Evolutionary conservation across 768 basidiomycete genomes (phyloP).

Genomic region (Nevesoporus exiguus): DNA sequence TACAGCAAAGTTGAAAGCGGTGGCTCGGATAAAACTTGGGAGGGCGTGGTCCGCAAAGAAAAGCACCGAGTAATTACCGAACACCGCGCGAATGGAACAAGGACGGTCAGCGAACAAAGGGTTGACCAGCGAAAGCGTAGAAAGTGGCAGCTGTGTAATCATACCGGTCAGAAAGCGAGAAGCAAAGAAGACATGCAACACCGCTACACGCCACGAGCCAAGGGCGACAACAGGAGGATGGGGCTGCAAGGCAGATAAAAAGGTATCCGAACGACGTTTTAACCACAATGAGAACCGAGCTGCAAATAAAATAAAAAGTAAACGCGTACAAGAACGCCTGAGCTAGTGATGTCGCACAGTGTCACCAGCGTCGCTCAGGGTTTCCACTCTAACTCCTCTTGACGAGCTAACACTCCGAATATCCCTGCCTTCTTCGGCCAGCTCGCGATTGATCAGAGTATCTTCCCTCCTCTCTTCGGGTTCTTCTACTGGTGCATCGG

Average conservation of each 20-base stretch:
- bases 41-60: constrained; percentile 19
- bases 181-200: constrained; percentile 26
- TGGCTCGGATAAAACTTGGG: constrained; percentile 16
- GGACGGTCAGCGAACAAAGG: constrained; percentile 25
- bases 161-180: constrained; percentile 32
- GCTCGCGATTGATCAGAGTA: constrained; percentile 56
- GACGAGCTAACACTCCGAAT: constrained; percentile 80
- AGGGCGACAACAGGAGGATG: constrained; percentile 28
- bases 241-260: constrained; percentile 23
- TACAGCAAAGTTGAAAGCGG: constrained; percentile 18
- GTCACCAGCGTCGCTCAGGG: constrained; percentile 52
- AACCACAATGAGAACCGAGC: constrained; percentile 33
- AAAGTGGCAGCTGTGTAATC: constrained; percentile 27
- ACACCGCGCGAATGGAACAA: constrained; percentile 24
- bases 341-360: constrained; percentile 44
- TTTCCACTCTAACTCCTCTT: constrained; percentile 76
- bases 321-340: constrained; percentile 34
- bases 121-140: constrained; percentile 22
- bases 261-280: constrained; percentile 36
- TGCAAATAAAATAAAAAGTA: constrained; percentile 36
- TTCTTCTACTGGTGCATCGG: constrained; percentile 65
- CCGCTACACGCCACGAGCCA: constrained; percentile 29
- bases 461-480: constrained; percentile 41
- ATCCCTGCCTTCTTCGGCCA: constrained; percentile 88
- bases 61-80: constrained; percentile 30